phyloP scores from a whole-genome alignment of 768 basidiomycete species.

The Crepidotus variabilis region DNA sequence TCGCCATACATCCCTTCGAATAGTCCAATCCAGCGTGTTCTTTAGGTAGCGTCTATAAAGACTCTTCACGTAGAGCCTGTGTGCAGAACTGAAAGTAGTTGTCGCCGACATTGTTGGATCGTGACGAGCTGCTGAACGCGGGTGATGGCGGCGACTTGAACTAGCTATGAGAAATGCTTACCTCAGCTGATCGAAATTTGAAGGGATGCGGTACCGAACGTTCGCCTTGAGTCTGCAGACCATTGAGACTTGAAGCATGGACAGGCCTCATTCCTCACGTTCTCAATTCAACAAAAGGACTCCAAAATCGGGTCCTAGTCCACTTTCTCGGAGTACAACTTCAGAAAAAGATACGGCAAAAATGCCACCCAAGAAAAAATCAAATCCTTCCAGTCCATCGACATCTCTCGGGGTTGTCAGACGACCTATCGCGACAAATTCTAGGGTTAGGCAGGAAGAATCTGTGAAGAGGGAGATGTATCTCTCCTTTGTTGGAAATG shows the following conservation, averaged over 20 bases:
- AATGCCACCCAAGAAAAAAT: constrained; percentile 37
- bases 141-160: not conserved
- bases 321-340: constrained; percentile 32
- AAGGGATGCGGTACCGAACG: constrained; percentile 11
- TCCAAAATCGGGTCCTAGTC: constrained; percentile 71
- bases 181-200: constrained; percentile 16
- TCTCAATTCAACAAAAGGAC: constrained; percentile 74
- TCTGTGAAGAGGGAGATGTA: constrained; percentile 80
- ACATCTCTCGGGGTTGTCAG: constrained; percentile 24
- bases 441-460: constrained; percentile 74
- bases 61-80: constrained; percentile 85
- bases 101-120: constrained; percentile 48
- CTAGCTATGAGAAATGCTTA: constrained; percentile 15
- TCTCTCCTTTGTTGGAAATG: constrained; percentile 77
- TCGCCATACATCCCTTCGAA: constrained; percentile 85
- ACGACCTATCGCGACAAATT: constrained; percentile 76
- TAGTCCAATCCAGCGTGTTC: constrained; percentile 88
- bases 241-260: constrained; percentile 40
- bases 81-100: constrained; percentile 59
- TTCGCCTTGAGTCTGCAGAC: constrained; percentile 14
- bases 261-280: constrained; percentile 64
- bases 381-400: constrained; percentile 20
- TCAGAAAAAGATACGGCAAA: constrained; percentile 30
- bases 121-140: constrained; percentile 11
- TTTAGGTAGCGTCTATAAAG: constrained; percentile 85